Evolutionary conservation across 2,329 filamentous ascomycete genomes (phyloP), one percentile per base, ranked within the genome.

Genomic region (Calonectria pseudoturangicola): DNA sequence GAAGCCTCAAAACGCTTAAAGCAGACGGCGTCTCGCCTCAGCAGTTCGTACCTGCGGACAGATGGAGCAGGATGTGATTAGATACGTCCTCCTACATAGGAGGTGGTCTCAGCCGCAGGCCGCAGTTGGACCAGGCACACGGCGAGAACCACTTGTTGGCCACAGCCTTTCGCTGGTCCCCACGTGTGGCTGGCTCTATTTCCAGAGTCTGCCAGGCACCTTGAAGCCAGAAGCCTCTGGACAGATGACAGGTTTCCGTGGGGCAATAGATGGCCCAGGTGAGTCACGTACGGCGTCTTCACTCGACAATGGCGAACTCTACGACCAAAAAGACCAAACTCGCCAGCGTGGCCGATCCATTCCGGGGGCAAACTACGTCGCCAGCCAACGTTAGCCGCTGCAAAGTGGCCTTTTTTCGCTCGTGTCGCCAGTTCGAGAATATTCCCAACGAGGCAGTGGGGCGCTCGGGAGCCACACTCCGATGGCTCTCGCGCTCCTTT

Each of bases 371-470:
- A 71, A 66, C 51, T 25, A 33, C 27, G 62, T 47, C 43, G 25
- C 48, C 45, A n/a, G 18, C 41, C 41, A 43, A 43, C 33, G 41
- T 43, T n/a, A 25, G 12, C 41, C 45, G 54, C 8, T 56, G 64
- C 72, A 65, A 78, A 73, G 75, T 78, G 77, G 73, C 77, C 70
- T 75, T 72, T 78, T 78, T 70, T 51, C 36, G 27, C 45, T 12
- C 6, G 47, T 21, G 41, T 65, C 41, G 18, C 56, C 60, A 66
- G 65, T 80, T 80, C 77, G 76, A 79, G 77, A 80, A 80, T 76
- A 79, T 81, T 81, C 79, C 74, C 63, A 68, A 70, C 54, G 45
- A 45, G 62, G 70, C 45, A 69, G 75, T 76, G 75, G 76, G 71
- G 51, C 75, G 6, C 27, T 73, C 76, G 76, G 76, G 76, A 79